A percentile compares a stretch with the other conserved stretches of the same genome.
Conservation (phyloP, 2,329 filamentous ascomycete genomes). For the Fusarium sp. region DNA sequence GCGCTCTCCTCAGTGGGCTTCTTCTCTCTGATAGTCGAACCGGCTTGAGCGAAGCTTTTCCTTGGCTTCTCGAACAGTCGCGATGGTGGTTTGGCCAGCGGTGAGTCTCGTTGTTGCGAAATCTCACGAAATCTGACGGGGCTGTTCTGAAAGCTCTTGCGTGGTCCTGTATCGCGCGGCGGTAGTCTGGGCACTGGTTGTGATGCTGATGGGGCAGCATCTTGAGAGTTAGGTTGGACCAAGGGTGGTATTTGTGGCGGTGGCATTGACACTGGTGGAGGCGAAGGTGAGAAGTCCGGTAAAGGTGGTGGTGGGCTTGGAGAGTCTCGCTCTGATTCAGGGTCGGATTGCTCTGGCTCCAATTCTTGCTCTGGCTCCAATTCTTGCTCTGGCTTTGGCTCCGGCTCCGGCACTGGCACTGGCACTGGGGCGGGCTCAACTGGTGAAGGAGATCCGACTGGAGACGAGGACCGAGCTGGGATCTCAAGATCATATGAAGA, state of each 20-base stretch:
- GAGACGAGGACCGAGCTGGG: neutral
- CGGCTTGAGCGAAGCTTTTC: slow-evolving; percentile 9
- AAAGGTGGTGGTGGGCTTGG: slow-evolving; percentile 5
- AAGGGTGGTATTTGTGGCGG: slow-evolving; percentile 26
- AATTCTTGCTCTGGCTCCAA: neutral
- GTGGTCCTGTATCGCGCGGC: slow-evolving; percentile 63
- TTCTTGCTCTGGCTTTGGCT: neutral
- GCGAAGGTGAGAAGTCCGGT: slow-evolving; percentile 8
- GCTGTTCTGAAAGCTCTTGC: slow-evolving; percentile 69
- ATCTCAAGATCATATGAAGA: slow-evolving; percentile 11
- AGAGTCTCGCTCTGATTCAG: neutral
- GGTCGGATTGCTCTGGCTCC: neutral
- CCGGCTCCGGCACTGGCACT: neutral
- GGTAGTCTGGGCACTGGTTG: slow-evolving; percentile 27
- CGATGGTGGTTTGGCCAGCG: slow-evolving; percentile 58
- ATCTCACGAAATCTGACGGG: slow-evolving; percentile 60
- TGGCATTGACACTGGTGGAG: slow-evolving; percentile 27
- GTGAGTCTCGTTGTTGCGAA: slow-evolving; percentile 57
- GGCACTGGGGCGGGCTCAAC: neutral
- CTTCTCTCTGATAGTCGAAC: neutral
- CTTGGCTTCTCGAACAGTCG: slow-evolving; percentile 37
- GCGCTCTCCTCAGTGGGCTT: neutral
- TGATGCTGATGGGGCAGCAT: slow-evolving; percentile 8
- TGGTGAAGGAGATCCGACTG: neutral
- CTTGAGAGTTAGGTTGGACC: slow-evolving; percentile 2